phyloP scores from a whole-genome alignment of 441 rosid species.

The Adansonia gregorii region DNA sequence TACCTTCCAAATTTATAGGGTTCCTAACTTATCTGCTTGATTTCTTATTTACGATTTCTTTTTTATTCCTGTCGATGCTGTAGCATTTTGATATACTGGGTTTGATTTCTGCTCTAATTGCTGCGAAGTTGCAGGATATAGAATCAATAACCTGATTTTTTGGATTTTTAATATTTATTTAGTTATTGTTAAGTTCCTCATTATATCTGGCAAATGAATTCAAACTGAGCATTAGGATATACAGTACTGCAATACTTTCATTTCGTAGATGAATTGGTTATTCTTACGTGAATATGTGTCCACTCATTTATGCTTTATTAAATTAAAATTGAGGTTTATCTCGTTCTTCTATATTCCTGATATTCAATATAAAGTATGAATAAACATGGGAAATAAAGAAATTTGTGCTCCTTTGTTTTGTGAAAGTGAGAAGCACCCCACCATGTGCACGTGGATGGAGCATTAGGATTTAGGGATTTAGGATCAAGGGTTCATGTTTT shows the following conservation, averaged over 20 bases:
- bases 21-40: background rate
- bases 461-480: background rate
- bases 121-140: background rate
- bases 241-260: too few relatives aligned
- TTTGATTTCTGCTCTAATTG: background rate
- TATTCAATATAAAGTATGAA: background rate
- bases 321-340: background rate
- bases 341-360: background rate
- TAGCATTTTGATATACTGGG: background rate
- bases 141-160: constrained; percentile 5
- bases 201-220: background rate
- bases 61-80: background rate
- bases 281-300: background rate
- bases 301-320: background rate
- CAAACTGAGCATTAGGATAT: background rate
- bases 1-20: background rate
- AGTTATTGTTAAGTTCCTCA: background rate
- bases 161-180: background rate
- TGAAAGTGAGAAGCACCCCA: background rate
- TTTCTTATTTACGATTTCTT: background rate
- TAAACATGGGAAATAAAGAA: background rate
- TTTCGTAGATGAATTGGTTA: background rate
- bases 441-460: background rate
- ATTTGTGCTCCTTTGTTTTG: background rate
- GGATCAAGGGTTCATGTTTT: background rate